Evolutionary conservation across 2,329 filamentous ascomycete species (phyloP), one percentile per base, ranked within the genome.

Genomic region (Aureobasidium musti): DNA sequence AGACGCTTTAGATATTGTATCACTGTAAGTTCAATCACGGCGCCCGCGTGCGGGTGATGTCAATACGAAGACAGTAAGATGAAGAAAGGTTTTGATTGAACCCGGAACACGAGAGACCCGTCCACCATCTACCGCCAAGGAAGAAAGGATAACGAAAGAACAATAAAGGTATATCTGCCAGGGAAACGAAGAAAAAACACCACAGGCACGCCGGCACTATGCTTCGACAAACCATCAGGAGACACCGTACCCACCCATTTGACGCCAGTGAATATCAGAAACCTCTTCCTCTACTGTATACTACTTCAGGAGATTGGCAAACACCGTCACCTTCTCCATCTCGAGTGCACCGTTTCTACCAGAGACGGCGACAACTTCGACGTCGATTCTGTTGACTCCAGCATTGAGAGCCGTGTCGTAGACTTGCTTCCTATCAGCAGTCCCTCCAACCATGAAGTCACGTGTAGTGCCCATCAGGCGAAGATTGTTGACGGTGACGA

Each of bases 241-340:
- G 17, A 35, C 35, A 39, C 33, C 2, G 11, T 0, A 39, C 21
- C 53, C 23, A 10, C 28, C 49, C 26, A n/a, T 30, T 30, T 5
- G 21, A 33, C 37, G 23, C 23, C 39, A 30, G 26, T 5, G 11
- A 2, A 33, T 21, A 23, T 26, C 23, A 59, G 11, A 30, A 4
- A 43, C 5, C 23, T 2, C 17, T 14, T 41, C 37, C 3, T 54
- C 54, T 19, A 23, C 33, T 13, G 21, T 7, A 30, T 30, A 13
- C 30, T 61, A 61, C 43, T 61, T 61, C 14, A 61, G 1, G 1
- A 96, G 78, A 77, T 95, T 89, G 68, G 89, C 84, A 77, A 90
- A 90, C 33, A 95, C 82, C 1, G 87, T 91, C 67, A 92, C 83
- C 72, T 89, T 89, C 79, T 97, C 92, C 69, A 93, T 81, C 74